Conservation (phyloP, 2,329 filamentous ascomycete species). For the Trichoderma gracile region DNA sequence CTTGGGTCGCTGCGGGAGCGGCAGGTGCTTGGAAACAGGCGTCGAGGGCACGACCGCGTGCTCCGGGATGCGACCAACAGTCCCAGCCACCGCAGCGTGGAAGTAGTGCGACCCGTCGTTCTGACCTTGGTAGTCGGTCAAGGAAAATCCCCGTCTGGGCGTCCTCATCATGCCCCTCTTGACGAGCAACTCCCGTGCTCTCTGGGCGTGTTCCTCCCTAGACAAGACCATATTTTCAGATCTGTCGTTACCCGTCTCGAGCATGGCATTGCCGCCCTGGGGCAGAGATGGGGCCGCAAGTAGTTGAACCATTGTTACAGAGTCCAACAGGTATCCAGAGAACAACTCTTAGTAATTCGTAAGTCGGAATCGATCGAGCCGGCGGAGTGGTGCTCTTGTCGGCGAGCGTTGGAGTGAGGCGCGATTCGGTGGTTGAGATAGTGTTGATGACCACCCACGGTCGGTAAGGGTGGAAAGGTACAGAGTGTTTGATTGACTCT, state of each 20-base stretch:
- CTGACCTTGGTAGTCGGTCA: conserved; percentile 47
- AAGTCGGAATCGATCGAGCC: not conserved
- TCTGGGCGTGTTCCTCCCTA: conserved; percentile 46
- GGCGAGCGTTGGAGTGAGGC: not conserved
- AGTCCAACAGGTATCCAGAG: not conserved
- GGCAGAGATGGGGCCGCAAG: conserved; percentile 36
- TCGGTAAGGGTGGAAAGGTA: not conserved
- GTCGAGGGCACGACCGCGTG: conserved; percentile 32
- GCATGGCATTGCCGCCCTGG: conserved; percentile 31
- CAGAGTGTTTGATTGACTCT: not conserved
- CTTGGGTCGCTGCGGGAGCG: conserved; percentile 37
- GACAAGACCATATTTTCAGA: conserved; percentile 34
- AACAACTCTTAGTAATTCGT: not conserved
- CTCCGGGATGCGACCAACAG: conserved; percentile 38
- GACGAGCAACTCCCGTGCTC: conserved; percentile 42
- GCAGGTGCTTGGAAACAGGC: conserved; percentile 26
- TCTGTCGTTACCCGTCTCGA: conserved; percentile 29
- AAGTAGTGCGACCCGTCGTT: conserved; percentile 30
- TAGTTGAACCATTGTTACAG: conserved; percentile 38
- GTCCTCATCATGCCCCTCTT: conserved; percentile 41
- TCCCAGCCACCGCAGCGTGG: conserved; percentile 28
- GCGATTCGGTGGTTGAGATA: not conserved
- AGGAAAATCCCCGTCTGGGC: conserved; percentile 50
- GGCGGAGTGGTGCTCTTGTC: not conserved
- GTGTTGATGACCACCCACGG: not conserved